phyloP scores from a whole-genome alignment of 352 stramenopile genomes.

The Phytophthora chlamydospora region DNA sequence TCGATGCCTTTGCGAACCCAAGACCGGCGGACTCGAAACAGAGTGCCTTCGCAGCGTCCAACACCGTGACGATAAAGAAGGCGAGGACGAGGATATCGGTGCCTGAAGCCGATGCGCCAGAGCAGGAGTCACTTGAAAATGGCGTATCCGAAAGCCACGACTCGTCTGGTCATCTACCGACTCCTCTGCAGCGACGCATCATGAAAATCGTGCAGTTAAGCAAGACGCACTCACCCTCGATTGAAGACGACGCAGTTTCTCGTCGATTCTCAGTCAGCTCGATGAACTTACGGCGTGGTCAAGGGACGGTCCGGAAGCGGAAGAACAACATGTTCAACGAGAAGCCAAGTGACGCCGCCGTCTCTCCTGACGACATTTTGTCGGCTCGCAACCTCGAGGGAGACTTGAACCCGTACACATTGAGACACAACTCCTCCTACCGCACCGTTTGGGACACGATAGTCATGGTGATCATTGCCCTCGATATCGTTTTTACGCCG shows the following conservation, averaged over 20 bases:
- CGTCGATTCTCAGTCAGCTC: conserved; percentile 60
- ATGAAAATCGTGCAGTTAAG: conserved; percentile 32
- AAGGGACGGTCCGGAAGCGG: conserved; percentile 10
- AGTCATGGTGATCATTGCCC: conserved; percentile 54
- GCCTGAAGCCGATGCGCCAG: neutral
- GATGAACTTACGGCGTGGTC: conserved; percentile 27
- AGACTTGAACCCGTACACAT: conserved; percentile 46
- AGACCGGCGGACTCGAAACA: conserved; percentile 7
- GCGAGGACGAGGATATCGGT: conserved; percentile 6
- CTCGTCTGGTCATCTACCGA: neutral
- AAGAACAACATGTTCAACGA: conserved; percentile 38
- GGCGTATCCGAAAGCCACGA: neutral
- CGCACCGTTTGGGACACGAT: conserved; percentile 54
- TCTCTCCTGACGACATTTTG: conserved; percentile 45
- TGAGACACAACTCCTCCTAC: conserved; percentile 55
- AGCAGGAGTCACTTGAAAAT: neutral
- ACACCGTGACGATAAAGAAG: conserved; percentile 14
- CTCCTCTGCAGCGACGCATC: conserved; percentile 16
- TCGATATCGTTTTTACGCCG: conserved; percentile 65
- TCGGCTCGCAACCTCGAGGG: conserved; percentile 40
- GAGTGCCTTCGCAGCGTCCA: neutral
- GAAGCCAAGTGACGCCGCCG: conserved; percentile 18
- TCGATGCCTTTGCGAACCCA: conserved; percentile 11
- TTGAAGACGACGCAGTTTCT: conserved; percentile 30
- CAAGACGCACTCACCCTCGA: conserved; percentile 8